These are phyloP conservation scores for Solanum hybrid DNA, from an alignment of 305 asterid species.

Conservation along the genomic window DNA sequence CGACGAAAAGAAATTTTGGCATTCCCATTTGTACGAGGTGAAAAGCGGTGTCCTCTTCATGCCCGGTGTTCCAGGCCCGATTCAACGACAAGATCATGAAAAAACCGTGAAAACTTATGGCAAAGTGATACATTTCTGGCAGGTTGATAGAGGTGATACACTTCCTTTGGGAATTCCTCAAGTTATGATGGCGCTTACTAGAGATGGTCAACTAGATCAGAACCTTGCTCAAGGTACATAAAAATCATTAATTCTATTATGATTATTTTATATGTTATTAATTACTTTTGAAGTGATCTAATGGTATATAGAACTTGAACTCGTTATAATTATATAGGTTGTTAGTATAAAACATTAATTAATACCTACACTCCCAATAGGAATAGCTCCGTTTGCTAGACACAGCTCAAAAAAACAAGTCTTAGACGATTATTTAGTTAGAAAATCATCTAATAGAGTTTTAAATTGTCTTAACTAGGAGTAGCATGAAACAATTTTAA, in stretches of 20 bases:
- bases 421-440: neutral
- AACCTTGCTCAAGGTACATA: slow-evolving; percentile 40
- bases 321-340: neutral
- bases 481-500: no score
- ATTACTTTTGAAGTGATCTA: neutral
- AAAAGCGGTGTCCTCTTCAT: slow-evolving; percentile 76
- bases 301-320: neutral
- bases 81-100: slow-evolving; percentile 64
- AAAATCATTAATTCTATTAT: neutral
- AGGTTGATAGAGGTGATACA: slow-evolving; percentile 60
- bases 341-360: neutral
- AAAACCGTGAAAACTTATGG: slow-evolving; percentile 63
- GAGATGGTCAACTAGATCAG: slow-evolving; percentile 64
- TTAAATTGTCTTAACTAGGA: no score
- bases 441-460: neutral
- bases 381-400: neutral
- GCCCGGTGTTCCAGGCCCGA: slow-evolving; percentile 56
- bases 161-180: slow-evolving; percentile 83
- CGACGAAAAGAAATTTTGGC: slow-evolving; percentile 72
- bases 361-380: neutral
- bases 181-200: slow-evolving; percentile 74
- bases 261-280: neutral
- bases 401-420: neutral
- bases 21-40: slow-evolving; percentile 76
- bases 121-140: slow-evolving; percentile 74